Evolutionary conservation across 345 rosid genomes (phyloP), one percentile per base, ranked within the genome.

Genomic region (Eucalyptus tenuipes): DNA sequence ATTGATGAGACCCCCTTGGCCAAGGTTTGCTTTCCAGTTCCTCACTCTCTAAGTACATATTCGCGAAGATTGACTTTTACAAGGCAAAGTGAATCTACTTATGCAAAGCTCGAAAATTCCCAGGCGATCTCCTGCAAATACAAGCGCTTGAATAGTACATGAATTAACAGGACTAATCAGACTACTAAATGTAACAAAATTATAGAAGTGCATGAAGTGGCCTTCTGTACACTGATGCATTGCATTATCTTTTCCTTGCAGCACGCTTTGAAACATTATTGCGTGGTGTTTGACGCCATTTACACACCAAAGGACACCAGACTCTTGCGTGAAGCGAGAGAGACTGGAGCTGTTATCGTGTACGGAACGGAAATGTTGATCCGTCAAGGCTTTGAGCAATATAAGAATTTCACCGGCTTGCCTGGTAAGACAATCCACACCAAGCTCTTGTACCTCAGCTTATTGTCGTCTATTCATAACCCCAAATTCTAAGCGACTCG

Each of bases 351-450:
- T 25, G 89, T 87, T 52, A 90, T 93, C 13, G 93, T 93, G 57
- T 91, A 93, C n/a, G 92, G 94, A n/a, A 92, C 94, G 18, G 94
- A 93, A 27, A 93, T 92, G 94, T 88, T 92, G 90, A 93, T 93
- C 86, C 93, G 94, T 40, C 93, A 93, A 85, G 94, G 93, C 64
- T 93, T 91, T 44, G 94, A 91, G 90, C 94, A 93, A 48, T 92
- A 92, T 89, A 90, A 92, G 89, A 93, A 93, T 92, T 92, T 93
- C 91, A 93, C 95, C 24, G 94, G 94, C 86, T 90, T 93, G 89
- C 94, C 93, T 59, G 94, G 95, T 93, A 92, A 90, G 87, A 86
- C 13, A 40, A 88, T 84, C 33, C 6, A 3, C 13, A 5, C 33
- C 71, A 31, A 29, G 49, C 52, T 47, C 55, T 29, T 16, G 24